These are phyloP conservation scores for Diaporthe australafricana DNA, from an alignment of 2,329 filamentous ascomycete species.

Conservation along the genomic window DNA sequence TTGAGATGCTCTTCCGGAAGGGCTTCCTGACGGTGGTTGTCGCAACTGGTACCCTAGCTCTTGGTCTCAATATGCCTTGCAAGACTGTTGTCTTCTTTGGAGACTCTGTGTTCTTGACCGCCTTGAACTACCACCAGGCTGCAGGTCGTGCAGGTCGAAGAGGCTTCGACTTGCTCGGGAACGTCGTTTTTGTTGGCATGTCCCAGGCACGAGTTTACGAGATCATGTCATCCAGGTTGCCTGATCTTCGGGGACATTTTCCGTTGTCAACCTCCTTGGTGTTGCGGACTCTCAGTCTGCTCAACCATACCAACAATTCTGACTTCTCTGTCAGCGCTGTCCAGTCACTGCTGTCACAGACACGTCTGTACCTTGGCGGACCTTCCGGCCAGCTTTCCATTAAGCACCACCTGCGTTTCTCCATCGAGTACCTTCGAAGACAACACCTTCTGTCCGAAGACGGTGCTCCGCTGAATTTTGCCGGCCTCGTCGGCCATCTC, in stretches of 20 bases:
- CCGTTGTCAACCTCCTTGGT: slow-evolving; percentile 80
- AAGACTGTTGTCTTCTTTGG: slow-evolving; percentile 83
- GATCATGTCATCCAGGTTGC: slow-evolving; percentile 78
- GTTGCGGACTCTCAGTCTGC: slow-evolving; percentile 73
- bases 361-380: slow-evolving; percentile 77
- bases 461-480: slow-evolving; percentile 78
- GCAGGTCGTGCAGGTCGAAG: slow-evolving; percentile 82
- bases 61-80: slow-evolving; percentile 88
- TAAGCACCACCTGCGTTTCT: slow-evolving; percentile 82
- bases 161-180: slow-evolving; percentile 84
- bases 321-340: slow-evolving; percentile 71
- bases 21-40: slow-evolving; percentile 78
- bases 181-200: slow-evolving; percentile 82
- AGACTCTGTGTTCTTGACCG: slow-evolving; percentile 78
- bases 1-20: slow-evolving; percentile 80
- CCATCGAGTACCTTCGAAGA: slow-evolving; percentile 80
- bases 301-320: slow-evolving; percentile 74
- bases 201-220: slow-evolving; percentile 70
- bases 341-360: slow-evolving; percentile 76
- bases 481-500: slow-evolving; percentile 76
- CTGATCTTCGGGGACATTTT: slow-evolving; percentile 82
- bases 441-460: slow-evolving; percentile 71
- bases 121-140: slow-evolving; percentile 81
- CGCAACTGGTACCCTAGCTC: slow-evolving; percentile 79
- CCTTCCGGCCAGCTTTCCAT: slow-evolving; percentile 75